Evolutionary conservation across 1,284 basidiomycete genomes (phyloP).

Genomic region (Tilletia setariae): DNA sequence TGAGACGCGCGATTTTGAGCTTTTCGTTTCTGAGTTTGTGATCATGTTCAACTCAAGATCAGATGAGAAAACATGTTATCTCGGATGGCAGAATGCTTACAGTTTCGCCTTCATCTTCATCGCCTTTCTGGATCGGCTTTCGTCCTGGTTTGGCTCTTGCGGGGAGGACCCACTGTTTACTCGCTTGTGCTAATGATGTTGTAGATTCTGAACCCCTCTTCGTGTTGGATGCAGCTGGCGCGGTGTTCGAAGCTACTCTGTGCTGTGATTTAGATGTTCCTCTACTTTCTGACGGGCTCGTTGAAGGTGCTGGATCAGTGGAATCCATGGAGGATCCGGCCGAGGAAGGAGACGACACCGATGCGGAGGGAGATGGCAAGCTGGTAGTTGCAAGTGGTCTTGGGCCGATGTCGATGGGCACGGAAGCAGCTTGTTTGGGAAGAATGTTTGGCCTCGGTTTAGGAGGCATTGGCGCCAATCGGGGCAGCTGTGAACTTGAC

Average conservation of each 20-base stretch:
- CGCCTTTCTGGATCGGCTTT: conserved; percentile 37
- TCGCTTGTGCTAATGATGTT: conserved; percentile 29
- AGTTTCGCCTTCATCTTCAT: conserved; percentile 44
- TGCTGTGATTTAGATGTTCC: not conserved
- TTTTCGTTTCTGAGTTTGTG: conserved; percentile 40
- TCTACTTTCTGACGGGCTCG: not conserved
- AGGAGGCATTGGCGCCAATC: not conserved
- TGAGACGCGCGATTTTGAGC: conserved; percentile 49
- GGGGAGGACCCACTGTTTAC: conserved; percentile 51
- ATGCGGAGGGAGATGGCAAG: not conserved
- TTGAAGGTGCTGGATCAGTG: not conserved
- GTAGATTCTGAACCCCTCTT: not conserved
- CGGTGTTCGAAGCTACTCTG: not conserved
- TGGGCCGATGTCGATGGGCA: not conserved
- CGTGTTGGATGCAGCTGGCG: not conserved
- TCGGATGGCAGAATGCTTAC: conserved; percentile 14
- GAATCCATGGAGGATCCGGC: not conserved
- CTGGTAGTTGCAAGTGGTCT: not conserved
- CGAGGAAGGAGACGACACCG: not conserved
- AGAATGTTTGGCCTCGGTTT: conserved; percentile 7
- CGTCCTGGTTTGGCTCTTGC: conserved; percentile 52
- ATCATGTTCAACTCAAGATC: not conserved
- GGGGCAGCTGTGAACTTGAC: not conserved
- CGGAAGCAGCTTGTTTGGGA: not conserved
- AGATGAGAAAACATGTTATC: not conserved